Evolutionary conservation across 768 basidiomycete genomes (phyloP).

Genomic region (Terana coerulea): DNA sequence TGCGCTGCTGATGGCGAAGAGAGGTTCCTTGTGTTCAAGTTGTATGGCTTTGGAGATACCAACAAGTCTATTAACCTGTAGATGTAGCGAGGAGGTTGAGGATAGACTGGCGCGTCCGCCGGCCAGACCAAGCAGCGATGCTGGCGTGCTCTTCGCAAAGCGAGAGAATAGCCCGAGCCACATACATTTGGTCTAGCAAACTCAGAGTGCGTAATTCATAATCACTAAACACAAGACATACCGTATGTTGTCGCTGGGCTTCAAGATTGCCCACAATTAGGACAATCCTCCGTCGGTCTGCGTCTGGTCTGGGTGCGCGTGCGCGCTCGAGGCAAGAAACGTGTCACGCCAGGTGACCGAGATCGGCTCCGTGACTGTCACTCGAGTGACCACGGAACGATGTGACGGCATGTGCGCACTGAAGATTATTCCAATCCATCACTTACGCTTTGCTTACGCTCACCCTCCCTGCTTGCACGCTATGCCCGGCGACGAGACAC

Average conservation of each 20-base stretch:
- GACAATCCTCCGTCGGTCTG: too few species aligned
- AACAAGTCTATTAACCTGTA: background rate
- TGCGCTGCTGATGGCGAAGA: too few species aligned
- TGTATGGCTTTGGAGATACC: background rate
- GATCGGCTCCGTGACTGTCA: background rate
- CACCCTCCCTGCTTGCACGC: constrained; percentile 2
- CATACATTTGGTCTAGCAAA: background rate
- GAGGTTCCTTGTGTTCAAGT: background rate
- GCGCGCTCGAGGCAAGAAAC: too few species aligned
- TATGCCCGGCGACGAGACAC: constrained; percentile 71
- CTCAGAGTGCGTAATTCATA: too few species aligned
- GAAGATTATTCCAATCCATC: constrained; percentile 2
- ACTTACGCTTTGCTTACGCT: too few species aligned
- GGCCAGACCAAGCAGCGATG: too few species aligned
- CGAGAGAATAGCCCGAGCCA: constrained; percentile 2
- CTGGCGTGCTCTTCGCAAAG: background rate
- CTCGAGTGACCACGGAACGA: background rate
- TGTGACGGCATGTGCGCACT: background rate
- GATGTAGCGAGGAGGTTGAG: background rate
- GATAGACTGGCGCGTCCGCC: too few species aligned
- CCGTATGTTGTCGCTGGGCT: too few species aligned
- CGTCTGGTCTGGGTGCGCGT: too few species aligned
- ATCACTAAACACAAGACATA: too few species aligned
- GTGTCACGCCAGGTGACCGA: too few species aligned
- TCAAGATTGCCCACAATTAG: too few species aligned